Base-by-base conservation (phyloP, 208 protist genomes). In the Trypanosoma lewisi region DNA sequence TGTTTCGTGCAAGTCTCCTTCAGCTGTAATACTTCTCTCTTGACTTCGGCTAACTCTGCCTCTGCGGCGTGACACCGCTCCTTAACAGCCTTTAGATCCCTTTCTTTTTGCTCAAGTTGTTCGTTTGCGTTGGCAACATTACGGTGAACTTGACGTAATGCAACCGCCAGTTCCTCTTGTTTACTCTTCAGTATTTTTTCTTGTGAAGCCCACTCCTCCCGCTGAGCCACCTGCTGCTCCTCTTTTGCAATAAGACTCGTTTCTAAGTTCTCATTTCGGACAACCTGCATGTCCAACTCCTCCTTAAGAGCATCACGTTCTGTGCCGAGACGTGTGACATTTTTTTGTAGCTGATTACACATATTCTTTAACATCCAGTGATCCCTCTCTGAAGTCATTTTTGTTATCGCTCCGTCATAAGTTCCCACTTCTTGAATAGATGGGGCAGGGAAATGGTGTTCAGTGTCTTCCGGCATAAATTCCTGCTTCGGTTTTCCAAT, bases 241-340 rank as follows among this genome's bases (percentile, higher is more conserved):
- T 83, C 75, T 28, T 72, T 76, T 1, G 61, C 67, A 50, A 90
- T 34, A 31, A 87, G 70, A 37, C 54, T 69, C n/a, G 75, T 83
- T 57, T 90, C 78, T 28, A 83, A 47, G 1, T 77, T 70, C 45
- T 86, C 83, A 45, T 67, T 72, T 4, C 61, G 66, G 16, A 84
- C 39, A 39, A 64, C 65, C 48, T 73, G 58, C 0, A 37, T 53
- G n/a, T 17, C 45, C 23, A 80, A 63, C 47, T 66, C 61, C 53
- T 70, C 59, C 1, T 39, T 70, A 44, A 82, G 59, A 19, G 42
- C 53, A 31, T 63, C 53, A 5, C 67, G 39, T 33, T 63, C 62
- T 41, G 25, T 14, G n/a, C 53, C 42, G 8, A 69, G 63, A 9
- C 52, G 23, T 21, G 1, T 42, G 1, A 42, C 12, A 9, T 19